Conservation (phyloP, 179 eudicot species). For the Patellifolia procumbens region DNA sequence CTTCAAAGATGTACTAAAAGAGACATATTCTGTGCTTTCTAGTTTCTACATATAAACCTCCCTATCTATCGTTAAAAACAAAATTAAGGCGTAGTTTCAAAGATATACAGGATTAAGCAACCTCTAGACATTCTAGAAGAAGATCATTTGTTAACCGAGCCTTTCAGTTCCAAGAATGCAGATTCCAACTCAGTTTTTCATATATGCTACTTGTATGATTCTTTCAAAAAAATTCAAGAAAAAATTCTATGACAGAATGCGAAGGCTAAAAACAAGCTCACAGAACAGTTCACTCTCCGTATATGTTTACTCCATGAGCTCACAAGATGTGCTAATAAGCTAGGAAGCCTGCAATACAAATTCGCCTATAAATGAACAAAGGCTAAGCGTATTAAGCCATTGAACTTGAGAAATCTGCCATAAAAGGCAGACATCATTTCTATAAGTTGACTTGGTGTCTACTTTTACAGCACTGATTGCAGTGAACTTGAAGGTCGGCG, state of each 20-base stretch:
- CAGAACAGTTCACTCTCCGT: not conserved
- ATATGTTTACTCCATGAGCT: not conserved
- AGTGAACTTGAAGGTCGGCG: not conserved
- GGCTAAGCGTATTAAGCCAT: not conserved
- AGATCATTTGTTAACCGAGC: not conserved
- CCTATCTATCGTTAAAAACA: not conserved
- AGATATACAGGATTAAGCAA: not conserved
- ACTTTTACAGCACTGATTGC: not conserved
- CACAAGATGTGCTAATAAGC: not conserved
- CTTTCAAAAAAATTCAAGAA: too few species aligned
- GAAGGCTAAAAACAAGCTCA: too few species aligned
- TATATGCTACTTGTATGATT: not conserved
- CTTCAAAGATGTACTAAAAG: constrained; percentile 1
- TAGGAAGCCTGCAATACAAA: not conserved
- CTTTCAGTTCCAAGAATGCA: not conserved
- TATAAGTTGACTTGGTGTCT: not conserved
- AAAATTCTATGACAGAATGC: too few species aligned
- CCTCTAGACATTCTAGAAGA: not conserved
- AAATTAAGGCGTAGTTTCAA: not conserved
- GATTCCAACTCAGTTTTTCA: not conserved
- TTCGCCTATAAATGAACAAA: too few species aligned
- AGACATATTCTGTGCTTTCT: not conserved
- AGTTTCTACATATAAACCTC: not conserved
- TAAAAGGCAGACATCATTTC: not conserved
- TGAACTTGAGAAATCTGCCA: not conserved